Evolutionary conservation across 2,329 filamentous ascomycete species (phyloP), one percentile per base, ranked within the genome.

Genomic region (Coniochaeta sp.): DNA sequence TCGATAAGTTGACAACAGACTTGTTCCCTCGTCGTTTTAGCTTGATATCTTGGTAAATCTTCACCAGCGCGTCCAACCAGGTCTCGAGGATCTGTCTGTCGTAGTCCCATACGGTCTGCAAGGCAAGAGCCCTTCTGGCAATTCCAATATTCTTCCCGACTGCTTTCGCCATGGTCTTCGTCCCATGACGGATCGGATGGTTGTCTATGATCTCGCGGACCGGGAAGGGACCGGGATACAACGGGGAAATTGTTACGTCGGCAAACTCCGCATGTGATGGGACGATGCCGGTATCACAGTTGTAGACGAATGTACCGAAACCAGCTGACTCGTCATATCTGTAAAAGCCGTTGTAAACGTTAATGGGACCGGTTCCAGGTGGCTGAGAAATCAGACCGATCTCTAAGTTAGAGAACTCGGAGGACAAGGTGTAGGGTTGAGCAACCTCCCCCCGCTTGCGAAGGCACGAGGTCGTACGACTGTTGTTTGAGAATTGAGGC

Each of bases 1-100:
- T 30, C 3, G 52, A 51, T 9, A 51, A 5, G 31, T 48, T 53
- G 22, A 53, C 48, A 2, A 51, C 52, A 1, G 30, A 18, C 42
- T 48, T 53, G 30, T 30, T 28, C 1, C 52, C 52, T 13, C 52
- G 18, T 13, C 48, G 30, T 14, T 31, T 48, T 7, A 26, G 30
- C 18, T 30, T 50, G 33, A 35, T 51, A 16, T 53, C 49, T 13
- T 53, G 45, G 48, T 53, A 28, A 14, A 53, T 46, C 33, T 28
- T 31, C 14, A 20, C 42, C 2, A 51, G 31, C 1, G 12, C 48
- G 16, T 53, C 52, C 13, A 45, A 12, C 18, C n/a, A 48, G 2
- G n/a, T 48, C 9, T 30, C 26, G 4, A 9, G 9, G 12, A 48
- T 28, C 3, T 16, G 7, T 16, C 28, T 5, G 20, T 4, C 6